Percentiles rank a stretch among this genome's conserved stretches.
These are phyloP conservation scores for Fusarium sp. DNA, from an alignment of 2,329 filamentous ascomycete species.

Conservation along the genomic window DNA sequence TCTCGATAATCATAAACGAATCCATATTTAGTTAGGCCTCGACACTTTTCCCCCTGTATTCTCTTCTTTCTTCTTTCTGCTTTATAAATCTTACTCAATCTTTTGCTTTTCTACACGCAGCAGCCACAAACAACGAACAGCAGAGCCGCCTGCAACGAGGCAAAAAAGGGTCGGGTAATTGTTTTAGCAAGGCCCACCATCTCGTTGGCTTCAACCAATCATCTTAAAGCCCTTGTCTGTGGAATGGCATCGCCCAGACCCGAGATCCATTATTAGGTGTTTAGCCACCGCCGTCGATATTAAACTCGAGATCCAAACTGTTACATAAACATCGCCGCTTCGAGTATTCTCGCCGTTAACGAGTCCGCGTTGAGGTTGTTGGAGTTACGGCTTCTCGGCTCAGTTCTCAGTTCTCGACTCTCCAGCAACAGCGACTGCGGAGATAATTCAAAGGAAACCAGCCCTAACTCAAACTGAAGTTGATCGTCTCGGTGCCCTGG, in stretches of 20 bases:
- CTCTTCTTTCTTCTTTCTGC: not conserved
- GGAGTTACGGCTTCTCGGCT: constrained; percentile 24
- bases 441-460: constrained; percentile 16
- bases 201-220: constrained; percentile 23
- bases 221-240: constrained; percentile 24
- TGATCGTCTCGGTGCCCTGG: constrained; percentile 14
- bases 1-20: constrained; percentile 8
- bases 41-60: constrained; percentile 21
- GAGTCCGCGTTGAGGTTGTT: constrained; percentile 17
- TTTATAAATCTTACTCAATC: constrained; percentile 13
- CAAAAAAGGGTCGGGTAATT: constrained; percentile 23
- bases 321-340: constrained; percentile 42
- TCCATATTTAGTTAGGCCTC: constrained; percentile 25
- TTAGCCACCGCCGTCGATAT: constrained; percentile 33
- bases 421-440: constrained; percentile 2
- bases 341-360: constrained; percentile 27
- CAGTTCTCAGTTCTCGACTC: constrained; percentile 7
- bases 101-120: constrained; percentile 3
- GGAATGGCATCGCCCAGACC: constrained; percentile 45
- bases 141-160: constrained; percentile 20
- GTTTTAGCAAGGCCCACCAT: constrained; percentile 27
- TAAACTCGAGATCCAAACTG: constrained; percentile 13
- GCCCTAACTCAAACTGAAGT: not conserved
- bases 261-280: constrained; percentile 25
- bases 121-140: constrained; percentile 13